phyloP scores from a whole-genome alignment of 257 asterid genomes.

The Salvia rosmarinus region DNA sequence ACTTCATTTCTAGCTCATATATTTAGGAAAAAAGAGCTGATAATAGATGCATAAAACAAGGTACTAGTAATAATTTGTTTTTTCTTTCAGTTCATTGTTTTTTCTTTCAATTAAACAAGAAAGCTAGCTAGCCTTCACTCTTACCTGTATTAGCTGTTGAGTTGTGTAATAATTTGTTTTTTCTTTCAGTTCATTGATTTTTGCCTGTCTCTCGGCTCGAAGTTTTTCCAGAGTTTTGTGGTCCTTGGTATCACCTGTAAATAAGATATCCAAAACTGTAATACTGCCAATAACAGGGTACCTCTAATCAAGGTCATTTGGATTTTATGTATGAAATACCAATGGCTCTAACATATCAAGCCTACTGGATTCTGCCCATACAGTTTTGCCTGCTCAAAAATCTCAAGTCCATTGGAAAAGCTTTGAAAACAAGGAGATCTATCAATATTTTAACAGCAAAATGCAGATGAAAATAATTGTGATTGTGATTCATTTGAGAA shows the following conservation, averaged over 20 bases:
- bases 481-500: background rate
- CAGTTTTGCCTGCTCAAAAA: background rate
- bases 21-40: conserved; percentile 13
- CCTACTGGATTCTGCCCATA: background rate
- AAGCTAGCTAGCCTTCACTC: conserved; percentile 23
- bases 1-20: background rate
- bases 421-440: background rate
- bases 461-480: conserved; percentile 6
- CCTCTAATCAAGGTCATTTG: background rate
- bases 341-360: conserved; percentile 1
- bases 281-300: conserved; percentile 14
- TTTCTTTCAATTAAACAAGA: conserved; percentile 25
- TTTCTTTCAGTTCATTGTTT: no score
- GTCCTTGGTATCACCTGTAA: conserved; percentile 77
- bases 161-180: conserved; percentile 83
- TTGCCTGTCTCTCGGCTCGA: conserved; percentile 80
- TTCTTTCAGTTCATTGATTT: conserved; percentile 91
- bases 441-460: background rate
- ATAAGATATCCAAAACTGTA: conserved; percentile 3
- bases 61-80: background rate
- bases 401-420: background rate
- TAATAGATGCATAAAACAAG: conserved; percentile 3
- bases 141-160: conserved; percentile 95
- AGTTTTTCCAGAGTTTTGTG: conserved; percentile 75
- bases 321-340: background rate